phyloP scores from a whole-genome alignment of 345 rosid genomes.

The Orychophragmus violaceus region DNA sequence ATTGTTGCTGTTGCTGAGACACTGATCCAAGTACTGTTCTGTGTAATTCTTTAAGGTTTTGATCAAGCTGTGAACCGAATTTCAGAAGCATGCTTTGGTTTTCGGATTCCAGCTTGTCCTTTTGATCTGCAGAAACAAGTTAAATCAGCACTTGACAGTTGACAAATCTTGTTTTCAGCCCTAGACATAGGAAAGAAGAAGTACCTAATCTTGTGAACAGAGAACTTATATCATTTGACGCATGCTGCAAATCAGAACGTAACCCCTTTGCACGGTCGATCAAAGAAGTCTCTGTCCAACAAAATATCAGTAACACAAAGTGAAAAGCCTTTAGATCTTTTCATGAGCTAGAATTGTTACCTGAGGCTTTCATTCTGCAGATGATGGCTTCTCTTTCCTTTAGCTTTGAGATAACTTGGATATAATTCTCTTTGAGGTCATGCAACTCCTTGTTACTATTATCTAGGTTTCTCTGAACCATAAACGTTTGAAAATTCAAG shows the following conservation, averaged over 20 bases:
- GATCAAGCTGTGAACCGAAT: conserved; percentile 89
- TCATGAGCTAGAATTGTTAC: conserved; percentile 30
- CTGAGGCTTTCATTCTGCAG: conserved; percentile 55
- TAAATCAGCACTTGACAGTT: neutral
- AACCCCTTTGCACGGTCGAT: conserved; percentile 61
- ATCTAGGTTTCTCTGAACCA: conserved; percentile 54
- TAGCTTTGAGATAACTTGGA: conserved; percentile 37
- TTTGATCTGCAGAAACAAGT: conserved; percentile 47
- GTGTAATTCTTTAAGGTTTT: conserved; percentile 61
- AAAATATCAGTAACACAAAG: neutral
- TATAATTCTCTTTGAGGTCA: conserved; percentile 51
- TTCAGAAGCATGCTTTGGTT: conserved; percentile 57
- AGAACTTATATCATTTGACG: conserved; percentile 70
- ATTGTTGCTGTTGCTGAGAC: conserved; percentile 77
- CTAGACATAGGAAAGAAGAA: conserved; percentile 5
- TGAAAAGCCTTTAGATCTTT: neutral
- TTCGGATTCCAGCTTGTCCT: conserved; percentile 69
- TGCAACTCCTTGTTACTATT: conserved; percentile 49
- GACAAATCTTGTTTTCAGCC: neutral
- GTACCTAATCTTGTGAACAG: conserved; percentile 70
- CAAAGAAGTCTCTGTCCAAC: conserved; percentile 52
- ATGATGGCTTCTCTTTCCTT: conserved; percentile 57
- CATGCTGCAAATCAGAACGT: conserved; percentile 61
- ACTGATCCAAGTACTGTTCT: conserved; percentile 63
- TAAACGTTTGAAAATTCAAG: conserved; percentile 8